Percentiles rank a stretch among this genome's conserved stretches.
Conservation (phyloP, 768 basidiomycete species). For the Stropharia rugosoannulata region DNA sequence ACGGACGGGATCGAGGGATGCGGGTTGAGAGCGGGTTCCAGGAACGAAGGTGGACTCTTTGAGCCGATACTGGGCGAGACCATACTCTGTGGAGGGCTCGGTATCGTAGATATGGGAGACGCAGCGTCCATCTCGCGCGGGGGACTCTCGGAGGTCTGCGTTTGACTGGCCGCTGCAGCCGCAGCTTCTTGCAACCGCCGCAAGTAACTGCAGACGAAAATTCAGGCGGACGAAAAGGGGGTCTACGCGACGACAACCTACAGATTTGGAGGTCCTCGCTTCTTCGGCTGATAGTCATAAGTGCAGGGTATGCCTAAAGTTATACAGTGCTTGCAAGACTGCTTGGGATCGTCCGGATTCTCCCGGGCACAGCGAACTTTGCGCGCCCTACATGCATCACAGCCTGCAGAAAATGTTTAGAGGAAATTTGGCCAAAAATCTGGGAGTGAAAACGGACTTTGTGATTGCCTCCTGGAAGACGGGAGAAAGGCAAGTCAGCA, state of each 20-base stretch:
- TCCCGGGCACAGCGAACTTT: slow-evolving; percentile 86
- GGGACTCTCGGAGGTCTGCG: slow-evolving; percentile 31
- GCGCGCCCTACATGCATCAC: slow-evolving; percentile 83
- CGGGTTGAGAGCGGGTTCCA: slow-evolving; percentile 48
- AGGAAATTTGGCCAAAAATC: background rate
- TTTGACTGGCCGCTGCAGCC: slow-evolving; percentile 53
- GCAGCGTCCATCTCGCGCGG: slow-evolving; percentile 33
- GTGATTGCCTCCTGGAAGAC: slow-evolving; percentile 71
- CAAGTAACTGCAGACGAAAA: slow-evolving; percentile 53
- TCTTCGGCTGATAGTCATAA: slow-evolving; percentile 93
- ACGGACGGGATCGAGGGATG: slow-evolving; percentile 39
- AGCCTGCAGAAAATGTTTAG: slow-evolving; percentile 48
- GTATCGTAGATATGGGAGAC: slow-evolving; percentile 41
- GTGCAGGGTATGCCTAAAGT: slow-evolving; percentile 82
- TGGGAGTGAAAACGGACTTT: slow-evolving; percentile 53
- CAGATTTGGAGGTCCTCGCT: slow-evolving; percentile 91
- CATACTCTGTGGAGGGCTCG: slow-evolving; percentile 48
- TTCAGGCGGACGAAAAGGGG: slow-evolving; percentile 6
- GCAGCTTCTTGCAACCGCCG: slow-evolving; percentile 79
- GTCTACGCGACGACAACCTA: slow-evolving; percentile 28
- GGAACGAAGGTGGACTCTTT: slow-evolving; percentile 48
- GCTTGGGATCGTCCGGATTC: slow-evolving; percentile 72
- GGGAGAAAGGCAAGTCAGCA: slow-evolving; percentile 31
- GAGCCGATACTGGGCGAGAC: slow-evolving; percentile 45
- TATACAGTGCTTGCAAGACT: slow-evolving; percentile 85